phyloP scores from a whole-genome alignment of 2,329 filamentous ascomycete species.

The Podosphaera fusca region DNA sequence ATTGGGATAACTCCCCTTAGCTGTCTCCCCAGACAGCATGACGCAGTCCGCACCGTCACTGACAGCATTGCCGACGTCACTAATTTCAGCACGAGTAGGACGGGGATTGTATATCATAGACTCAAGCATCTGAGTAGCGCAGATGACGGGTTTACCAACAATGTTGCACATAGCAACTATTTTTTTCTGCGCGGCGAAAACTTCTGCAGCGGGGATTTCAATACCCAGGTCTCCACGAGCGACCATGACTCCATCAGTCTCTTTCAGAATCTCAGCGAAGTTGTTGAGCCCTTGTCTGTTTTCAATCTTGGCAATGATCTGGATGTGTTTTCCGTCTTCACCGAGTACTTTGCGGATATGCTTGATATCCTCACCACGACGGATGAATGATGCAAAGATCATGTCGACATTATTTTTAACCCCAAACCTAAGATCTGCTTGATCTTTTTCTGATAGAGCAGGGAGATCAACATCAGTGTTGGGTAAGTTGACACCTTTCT shows the following conservation, averaged over 20 bases:
- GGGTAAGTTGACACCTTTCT: slow-evolving; percentile 97
- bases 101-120: slow-evolving; percentile 99
- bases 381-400: slow-evolving; percentile 97
- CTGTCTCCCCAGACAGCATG: slow-evolving; percentile 97
- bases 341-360: slow-evolving; percentile 84
- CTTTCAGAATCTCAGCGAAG: slow-evolving; percentile 86
- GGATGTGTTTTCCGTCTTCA: slow-evolving; percentile 79
- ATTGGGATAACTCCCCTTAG: slow-evolving; percentile 84
- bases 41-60: slow-evolving; percentile 97
- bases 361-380: slow-evolving; percentile 74
- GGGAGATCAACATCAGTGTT: slow-evolving; percentile 97
- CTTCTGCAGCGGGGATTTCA: slow-evolving; percentile 93
- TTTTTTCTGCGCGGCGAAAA: slow-evolving; percentile 99
- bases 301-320: slow-evolving; percentile 99
- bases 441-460: slow-evolving; percentile 93
- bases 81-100: slow-evolving; percentile 93
- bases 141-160: slow-evolving; percentile 95
- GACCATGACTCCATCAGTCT: slow-evolving; percentile 99
- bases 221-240: slow-evolving; percentile 96
- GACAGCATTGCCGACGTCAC: slow-evolving; percentile 93
- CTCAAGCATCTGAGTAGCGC: slow-evolving; percentile 98
- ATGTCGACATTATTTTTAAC: slow-evolving; percentile 98
- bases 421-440: slow-evolving; percentile 78
- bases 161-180: slow-evolving; percentile 99
- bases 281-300: slow-evolving; percentile 99